Evolutionary conservation across 768 basidiomycete genomes (phyloP), one percentile per base, ranked within the genome.

Genomic region (Termitomyces sp.): DNA sequence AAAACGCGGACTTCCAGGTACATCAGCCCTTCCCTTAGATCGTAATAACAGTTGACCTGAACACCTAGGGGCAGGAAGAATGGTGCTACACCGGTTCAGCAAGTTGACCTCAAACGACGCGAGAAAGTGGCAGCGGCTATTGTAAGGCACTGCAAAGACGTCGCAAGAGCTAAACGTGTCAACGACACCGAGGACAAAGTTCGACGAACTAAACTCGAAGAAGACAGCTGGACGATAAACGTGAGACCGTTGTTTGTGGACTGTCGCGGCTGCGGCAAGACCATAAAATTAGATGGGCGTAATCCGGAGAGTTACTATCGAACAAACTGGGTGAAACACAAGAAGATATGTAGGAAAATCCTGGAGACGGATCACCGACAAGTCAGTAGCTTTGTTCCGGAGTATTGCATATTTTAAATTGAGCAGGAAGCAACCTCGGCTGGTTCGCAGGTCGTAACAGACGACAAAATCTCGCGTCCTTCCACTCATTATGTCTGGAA

Each of bases 301-400:
- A 48, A 42, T 14, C 51, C 51, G 16, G 52, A 57, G 4, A 56
- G 56, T 24, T 68, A 66, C 55, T 67, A 67, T 38, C 58, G 60
- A 36, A 63, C 64, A 26, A 57, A 64, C 18, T 68, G 66, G 66
- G 22, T 49, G 5, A 68, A 68, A 49, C 66, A 68, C 47, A 60
- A 61, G 13, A 53, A 56, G 13, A 61, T 58, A 50, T 68, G 66
- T 35, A 43, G n/a, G 13, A 59, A 62, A 16, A 58, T 66, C n/a
- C 26, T 40, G 3, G 51, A 40, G 51, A n/a, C 38, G 10, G n/a
- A 53, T 30, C 28, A 6, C 13, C 12, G 12, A 6, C 6, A 40
- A 40, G 38, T 53, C 10, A 13, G 38, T 53, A 40, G 16, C 24
- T 52, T 38, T n/a, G 9, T 16, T 38, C 16, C 0, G 4, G 10